Conservation (phyloP, 306 rosid species). For the Neltuma alba region DNA sequence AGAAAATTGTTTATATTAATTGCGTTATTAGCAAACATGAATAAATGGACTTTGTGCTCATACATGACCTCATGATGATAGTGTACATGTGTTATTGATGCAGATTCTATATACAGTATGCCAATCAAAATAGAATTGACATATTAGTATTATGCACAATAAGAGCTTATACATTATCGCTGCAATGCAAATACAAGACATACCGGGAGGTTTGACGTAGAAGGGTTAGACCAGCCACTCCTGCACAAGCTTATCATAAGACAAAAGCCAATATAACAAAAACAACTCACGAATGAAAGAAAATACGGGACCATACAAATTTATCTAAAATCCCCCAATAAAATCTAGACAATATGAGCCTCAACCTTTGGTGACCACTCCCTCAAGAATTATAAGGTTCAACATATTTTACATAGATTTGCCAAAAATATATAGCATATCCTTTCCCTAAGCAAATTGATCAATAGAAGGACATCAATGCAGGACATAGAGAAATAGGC, state of each 20-base stretch:
- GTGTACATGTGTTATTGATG: neutral
- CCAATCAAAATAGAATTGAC: neutral
- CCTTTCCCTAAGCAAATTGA: neutral
- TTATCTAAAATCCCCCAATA: neutral
- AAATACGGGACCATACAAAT: neutral
- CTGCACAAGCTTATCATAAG: constrained; percentile 46
- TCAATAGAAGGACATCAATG: neutral
- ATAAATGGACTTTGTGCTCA: neutral
- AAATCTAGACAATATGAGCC: neutral
- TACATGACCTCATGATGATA: neutral
- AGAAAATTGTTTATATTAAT: constrained; percentile 2
- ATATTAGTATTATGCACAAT: neutral
- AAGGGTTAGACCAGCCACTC: constrained; percentile 62
- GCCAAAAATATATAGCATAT: neutral
- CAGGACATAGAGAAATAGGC: neutral
- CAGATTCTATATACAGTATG: neutral
- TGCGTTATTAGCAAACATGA: neutral
- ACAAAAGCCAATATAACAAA: neutral
- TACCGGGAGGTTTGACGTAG: constrained; percentile 63
- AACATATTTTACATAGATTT: neutral
- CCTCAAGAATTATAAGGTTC: neutral
- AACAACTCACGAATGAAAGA: constrained; percentile 6
- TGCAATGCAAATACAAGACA: constrained; percentile 38
- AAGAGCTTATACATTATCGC: neutral
- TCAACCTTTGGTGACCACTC: neutral